Conservation (phyloP, 805 yeast genomes). For the Candida krabiensis region DNA sequence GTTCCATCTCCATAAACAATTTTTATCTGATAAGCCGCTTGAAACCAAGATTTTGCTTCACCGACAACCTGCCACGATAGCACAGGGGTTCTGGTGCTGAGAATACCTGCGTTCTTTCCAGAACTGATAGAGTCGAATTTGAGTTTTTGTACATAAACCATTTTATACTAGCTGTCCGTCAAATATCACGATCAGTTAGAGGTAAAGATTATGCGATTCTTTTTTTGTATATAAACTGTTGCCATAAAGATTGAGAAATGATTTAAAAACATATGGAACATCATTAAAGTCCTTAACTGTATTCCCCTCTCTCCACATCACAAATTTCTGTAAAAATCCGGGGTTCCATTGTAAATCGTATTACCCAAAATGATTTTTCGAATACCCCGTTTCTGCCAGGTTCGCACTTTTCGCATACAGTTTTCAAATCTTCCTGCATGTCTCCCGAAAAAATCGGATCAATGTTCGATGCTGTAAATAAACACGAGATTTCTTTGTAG, state of each 20-base stretch:
- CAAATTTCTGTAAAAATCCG: no score
- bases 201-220: neutral
- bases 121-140: conserved; percentile 8
- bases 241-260: neutral
- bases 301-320: neutral
- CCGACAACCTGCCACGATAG: conserved; percentile 13
- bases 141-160: conserved; percentile 7
- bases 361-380: no score
- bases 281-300: neutral
- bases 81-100: conserved; percentile 7
- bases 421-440: no score
- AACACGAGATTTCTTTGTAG: no score
- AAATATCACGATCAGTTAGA: no score
- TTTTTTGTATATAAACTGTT: conserved; percentile 23
- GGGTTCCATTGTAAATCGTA: no score
- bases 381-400: no score
- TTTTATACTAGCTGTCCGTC: no score
- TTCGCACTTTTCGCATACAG: no score
- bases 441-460: no score
- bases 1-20: conserved; percentile 7
- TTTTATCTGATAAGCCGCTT: conserved; percentile 11
- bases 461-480: no score
- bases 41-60: conserved; percentile 8
- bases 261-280: neutral
- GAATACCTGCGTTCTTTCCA: conserved; percentile 5